These are phyloP conservation scores for Bipolaris cookei DNA, from an alignment of 2,329 filamentous ascomycete species.

Conservation along the genomic window DNA sequence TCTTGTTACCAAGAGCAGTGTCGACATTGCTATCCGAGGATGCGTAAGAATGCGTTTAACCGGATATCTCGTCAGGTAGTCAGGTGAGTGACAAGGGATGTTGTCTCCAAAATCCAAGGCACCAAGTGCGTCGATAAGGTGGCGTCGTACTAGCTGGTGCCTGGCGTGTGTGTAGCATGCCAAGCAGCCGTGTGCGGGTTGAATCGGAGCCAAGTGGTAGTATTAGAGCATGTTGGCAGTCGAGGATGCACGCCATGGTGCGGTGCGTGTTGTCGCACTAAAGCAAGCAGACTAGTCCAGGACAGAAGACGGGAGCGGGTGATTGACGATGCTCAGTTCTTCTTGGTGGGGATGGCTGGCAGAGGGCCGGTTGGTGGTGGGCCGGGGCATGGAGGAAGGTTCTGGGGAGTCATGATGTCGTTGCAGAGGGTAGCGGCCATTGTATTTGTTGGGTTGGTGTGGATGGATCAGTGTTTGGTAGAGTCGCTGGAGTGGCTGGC, in stretches of 20 bases:
- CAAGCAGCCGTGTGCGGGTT: slow-evolving; percentile 25
- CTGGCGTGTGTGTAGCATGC: slow-evolving; percentile 25
- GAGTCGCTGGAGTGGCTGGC: neutral
- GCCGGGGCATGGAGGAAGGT: slow-evolving; percentile 56
- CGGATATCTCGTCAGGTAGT: slow-evolving; percentile 25
- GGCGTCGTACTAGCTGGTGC: slow-evolving; percentile 34
- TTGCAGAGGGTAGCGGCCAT: slow-evolving; percentile 48
- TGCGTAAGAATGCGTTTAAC: slow-evolving; percentile 27
- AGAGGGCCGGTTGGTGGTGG: slow-evolving; percentile 57
- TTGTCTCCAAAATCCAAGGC: slow-evolving; percentile 23
- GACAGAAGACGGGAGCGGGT: slow-evolving; percentile 22
- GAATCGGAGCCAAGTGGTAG: slow-evolving; percentile 18
- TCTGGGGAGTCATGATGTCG: slow-evolving; percentile 49
- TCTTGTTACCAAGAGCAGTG: slow-evolving; percentile 25
- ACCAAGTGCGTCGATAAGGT: slow-evolving; percentile 32
- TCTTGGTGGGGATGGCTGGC: slow-evolving; percentile 54
- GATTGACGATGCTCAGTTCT: slow-evolving; percentile 5
- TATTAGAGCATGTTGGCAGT: slow-evolving; percentile 4
- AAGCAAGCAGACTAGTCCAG: neutral
- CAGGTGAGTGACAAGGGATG: slow-evolving; percentile 30
- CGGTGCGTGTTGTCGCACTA: no score
- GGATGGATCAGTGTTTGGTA: slow-evolving; percentile 14
- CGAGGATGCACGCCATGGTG: neutral
- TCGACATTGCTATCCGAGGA: slow-evolving; percentile 25
- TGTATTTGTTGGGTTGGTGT: slow-evolving; percentile 23